A percentile compares a stretch with the other conserved stretches of the same genome.
Conservation (phyloP, 805 yeast genomes). For the Ogataea haglerorum region DNA sequence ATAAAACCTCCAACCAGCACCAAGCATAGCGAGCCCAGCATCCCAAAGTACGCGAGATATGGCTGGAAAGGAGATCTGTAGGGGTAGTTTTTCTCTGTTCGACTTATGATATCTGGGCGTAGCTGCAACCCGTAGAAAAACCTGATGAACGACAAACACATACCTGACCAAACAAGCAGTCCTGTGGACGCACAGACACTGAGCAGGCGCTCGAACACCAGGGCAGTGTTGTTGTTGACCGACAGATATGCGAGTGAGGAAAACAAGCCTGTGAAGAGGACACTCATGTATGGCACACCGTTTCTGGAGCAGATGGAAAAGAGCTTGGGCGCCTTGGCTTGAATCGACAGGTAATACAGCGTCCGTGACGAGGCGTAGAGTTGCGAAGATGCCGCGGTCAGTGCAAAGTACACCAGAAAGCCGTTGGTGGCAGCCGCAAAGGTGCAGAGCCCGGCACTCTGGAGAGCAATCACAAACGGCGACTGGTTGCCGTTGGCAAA, state of each 20-base stretch:
- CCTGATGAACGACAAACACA: constrained; percentile 53
- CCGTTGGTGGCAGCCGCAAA: constrained; percentile 52
- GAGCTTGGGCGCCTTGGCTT: constrained; percentile 57
- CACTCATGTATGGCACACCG: constrained; percentile 76
- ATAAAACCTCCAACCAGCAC: constrained; percentile 50
- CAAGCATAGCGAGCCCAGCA: constrained; percentile 39
- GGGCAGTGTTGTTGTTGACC: constrained; percentile 53
- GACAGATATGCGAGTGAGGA: constrained; percentile 61
- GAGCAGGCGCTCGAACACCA: constrained; percentile 63
- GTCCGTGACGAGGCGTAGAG: constrained; percentile 61
- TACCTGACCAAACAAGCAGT: constrained; percentile 72
- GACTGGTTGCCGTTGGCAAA: constrained; percentile 48
- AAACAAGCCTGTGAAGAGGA: constrained; percentile 57
- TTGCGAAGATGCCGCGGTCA: constrained; percentile 56
- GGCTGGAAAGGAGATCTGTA: constrained; percentile 57
- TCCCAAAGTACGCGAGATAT: constrained; percentile 47
- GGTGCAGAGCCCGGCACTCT: constrained; percentile 48
- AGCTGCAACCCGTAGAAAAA: constrained; percentile 51
- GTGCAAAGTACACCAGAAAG: constrained; percentile 50
- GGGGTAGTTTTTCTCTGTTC: constrained; percentile 55
- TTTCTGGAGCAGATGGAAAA: constrained; percentile 55
- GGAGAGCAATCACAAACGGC: constrained; percentile 57
- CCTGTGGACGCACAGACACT: constrained; percentile 72
- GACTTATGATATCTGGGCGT: constrained; percentile 52
- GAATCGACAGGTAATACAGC: constrained; percentile 49